Percentiles rank a stretch among this genome's conserved stretches.
Evolutionary conservation across 208 protist genomes (phyloP).

Genomic region (Phytomonas sp.): DNA sequence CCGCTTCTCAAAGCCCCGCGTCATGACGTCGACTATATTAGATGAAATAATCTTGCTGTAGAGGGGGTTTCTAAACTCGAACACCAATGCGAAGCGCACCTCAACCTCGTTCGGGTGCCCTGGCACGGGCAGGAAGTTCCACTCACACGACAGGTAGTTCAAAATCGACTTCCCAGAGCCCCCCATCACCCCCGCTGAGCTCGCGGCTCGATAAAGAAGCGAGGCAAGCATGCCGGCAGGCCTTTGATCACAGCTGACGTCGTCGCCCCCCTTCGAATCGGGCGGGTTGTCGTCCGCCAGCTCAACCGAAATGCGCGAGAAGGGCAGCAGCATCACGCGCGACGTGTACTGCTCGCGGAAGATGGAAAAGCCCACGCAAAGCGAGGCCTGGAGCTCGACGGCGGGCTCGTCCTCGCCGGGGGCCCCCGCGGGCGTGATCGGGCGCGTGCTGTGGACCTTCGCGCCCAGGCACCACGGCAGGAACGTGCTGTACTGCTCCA

Average conservation of each 20-base stretch:
- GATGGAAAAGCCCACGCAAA: conserved; percentile 70
- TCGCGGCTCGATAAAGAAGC: conserved; percentile 28
- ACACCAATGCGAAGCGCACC: conserved; percentile 61
- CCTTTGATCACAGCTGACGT: not conserved
- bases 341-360: conserved; percentile 75
- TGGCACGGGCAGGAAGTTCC: conserved; percentile 47
- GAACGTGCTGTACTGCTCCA: conserved; percentile 59
- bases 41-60: conserved; percentile 67
- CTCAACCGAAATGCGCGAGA: conserved; percentile 34
- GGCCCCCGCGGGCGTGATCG: conserved; percentile 7
- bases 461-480: conserved; percentile 72
- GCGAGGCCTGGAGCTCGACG: conserved; percentile 56
- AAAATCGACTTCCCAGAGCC: conserved; percentile 37
- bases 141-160: conserved; percentile 54
- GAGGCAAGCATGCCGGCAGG: conserved; percentile 22
- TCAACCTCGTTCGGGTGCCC: conserved; percentile 43
- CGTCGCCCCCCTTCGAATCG: not conserved
- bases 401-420: conserved; percentile 11
- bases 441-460: conserved; percentile 40
- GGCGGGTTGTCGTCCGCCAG: conserved; percentile 32
- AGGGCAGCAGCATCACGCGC: conserved; percentile 43
- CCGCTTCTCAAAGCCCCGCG: conserved; percentile 63
- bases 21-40: conserved; percentile 74
- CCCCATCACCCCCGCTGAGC: conserved; percentile 17
- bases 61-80: conserved; percentile 73